Base-by-base conservation (phyloP, 2,329 filamentous ascomycete species). In the Daldinia eschscholtzii region DNA sequence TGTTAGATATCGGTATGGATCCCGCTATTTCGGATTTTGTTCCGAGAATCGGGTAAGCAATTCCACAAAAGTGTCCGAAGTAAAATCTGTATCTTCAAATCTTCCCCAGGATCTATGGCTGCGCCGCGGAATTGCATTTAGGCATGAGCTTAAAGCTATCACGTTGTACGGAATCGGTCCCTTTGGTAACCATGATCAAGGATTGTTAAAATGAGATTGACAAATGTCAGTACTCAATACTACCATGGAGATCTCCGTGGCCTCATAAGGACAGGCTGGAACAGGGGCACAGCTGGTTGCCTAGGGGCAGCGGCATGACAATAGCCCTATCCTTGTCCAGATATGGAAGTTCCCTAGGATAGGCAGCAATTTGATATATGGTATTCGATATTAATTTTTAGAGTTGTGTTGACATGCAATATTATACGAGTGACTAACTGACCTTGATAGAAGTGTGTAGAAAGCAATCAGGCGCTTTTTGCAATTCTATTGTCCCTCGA, bases 51-150 rank as follows among this genome's bases (percentile, higher is more conserved):
- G 46, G 1, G 26, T n/a, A 12, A 50, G 26, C 15, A 30, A 18
- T n/a, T 30, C 13, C 44, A 6, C 4, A 4, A 28, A 30, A 23
- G 15, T 26, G n/a, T n/a, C 15, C 26, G 4, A 50, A 30, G n/a
- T 48, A n/a, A 2, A 26, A 4, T 28, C 39, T 23, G 7, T 33
- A 33, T 44, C 28, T 33, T 44, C n/a, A 15, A 44, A 46, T 39
- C 12, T 39, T 35, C 20, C 42, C n/a, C 20, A 7, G 12, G 2
- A 44, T 30, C 33, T 20, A 42, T 18, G 44, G 4, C 33, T 41
- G 56, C 13, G 65, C 65, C 60, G 37, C 50, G 44, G 42, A 10
- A 44, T 44, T 56, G 50, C 56, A 60, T 67, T 37, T n/a, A 52
- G 33, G 41, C 48, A 15, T 4, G 37, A 48, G n/a, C 20, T 9